Conservation (phyloP, 2,329 filamentous ascomycete genomes). For the Scytalidium lignicola region DNA sequence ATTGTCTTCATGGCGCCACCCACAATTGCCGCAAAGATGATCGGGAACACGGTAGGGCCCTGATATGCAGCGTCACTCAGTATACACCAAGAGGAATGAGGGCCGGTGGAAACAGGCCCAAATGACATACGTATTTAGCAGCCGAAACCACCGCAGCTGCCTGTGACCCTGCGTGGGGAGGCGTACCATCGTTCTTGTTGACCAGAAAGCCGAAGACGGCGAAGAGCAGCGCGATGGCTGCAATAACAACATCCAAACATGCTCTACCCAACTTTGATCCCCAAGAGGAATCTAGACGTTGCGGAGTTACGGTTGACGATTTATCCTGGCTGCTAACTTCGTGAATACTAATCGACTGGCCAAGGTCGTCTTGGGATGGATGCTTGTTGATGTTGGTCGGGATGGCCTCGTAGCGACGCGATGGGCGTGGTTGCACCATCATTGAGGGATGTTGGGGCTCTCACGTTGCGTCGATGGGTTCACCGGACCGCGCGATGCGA, state of each 20-base stretch:
- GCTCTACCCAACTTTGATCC: background rate
- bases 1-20: conserved; percentile 12
- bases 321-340: no score
- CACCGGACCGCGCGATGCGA: no score
- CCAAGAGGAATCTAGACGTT: background rate
- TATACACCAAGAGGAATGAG: background rate
- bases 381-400: no score
- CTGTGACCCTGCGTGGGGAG: background rate
- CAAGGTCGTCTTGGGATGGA: no score
- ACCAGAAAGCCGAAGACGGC: background rate
- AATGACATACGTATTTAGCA: background rate
- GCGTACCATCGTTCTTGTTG: background rate
- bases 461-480: no score
- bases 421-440: no score
- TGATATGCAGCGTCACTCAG: background rate
- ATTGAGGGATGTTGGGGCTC: no score
- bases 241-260: background rate
- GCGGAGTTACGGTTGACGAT: no score
- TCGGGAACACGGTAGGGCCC: conserved; percentile 12
- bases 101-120: no score
- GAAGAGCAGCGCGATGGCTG: background rate
- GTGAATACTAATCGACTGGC: no score
- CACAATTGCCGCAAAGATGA: conserved; percentile 15
- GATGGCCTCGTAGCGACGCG: no score
- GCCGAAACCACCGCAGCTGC: background rate